These are phyloP conservation scores for Saturnispora besseyi DNA, from an alignment of 805 yeast genomes.

Conservation along the genomic window DNA sequence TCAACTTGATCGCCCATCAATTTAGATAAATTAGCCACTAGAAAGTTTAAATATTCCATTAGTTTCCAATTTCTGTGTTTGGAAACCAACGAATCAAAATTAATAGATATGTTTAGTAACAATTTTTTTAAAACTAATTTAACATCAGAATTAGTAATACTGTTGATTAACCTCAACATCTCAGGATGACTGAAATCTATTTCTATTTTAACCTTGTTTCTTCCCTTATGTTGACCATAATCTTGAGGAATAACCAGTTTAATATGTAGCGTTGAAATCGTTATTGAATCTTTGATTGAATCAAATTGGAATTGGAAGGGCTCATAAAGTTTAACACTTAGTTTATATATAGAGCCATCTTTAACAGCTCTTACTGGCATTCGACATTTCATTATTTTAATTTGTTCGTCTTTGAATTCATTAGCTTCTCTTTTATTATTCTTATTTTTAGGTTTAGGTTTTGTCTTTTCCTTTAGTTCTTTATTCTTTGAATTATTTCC, in stretches of 20 bases:
- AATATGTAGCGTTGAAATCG: slow-evolving; percentile 21
- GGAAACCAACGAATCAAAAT: slow-evolving; percentile 20
- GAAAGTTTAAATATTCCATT: slow-evolving; percentile 27
- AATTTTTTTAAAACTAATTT: slow-evolving; percentile 27
- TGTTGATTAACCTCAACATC: slow-evolving; percentile 21
- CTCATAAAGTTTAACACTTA: slow-evolving; percentile 22
- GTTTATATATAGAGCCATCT: slow-evolving; percentile 23
- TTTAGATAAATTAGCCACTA: slow-evolving; percentile 27
- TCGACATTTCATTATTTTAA: slow-evolving; percentile 23
- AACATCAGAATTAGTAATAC: slow-evolving; percentile 23
- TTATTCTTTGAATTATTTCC: slow-evolving; percentile 5
- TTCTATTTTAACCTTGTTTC: slow-evolving; percentile 23
- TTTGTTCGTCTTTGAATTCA: slow-evolving; percentile 17
- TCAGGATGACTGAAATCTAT: slow-evolving; percentile 26
- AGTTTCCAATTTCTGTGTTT: slow-evolving; percentile 17
- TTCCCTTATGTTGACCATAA: slow-evolving; percentile 14
- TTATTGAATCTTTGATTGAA: slow-evolving; percentile 19
- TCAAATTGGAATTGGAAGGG: slow-evolving; percentile 26
- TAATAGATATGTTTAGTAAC: slow-evolving; percentile 23
- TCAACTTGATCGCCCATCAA: slow-evolving; percentile 23
- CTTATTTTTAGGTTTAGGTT: slow-evolving; percentile 6
- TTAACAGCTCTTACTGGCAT: slow-evolving; percentile 15
- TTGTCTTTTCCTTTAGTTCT: slow-evolving; percentile 4
- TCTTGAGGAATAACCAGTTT: slow-evolving; percentile 27
- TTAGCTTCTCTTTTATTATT: neutral